Evolutionary conservation across 768 basidiomycete genomes (phyloP).

Genomic region (Boletellus emodensis): DNA sequence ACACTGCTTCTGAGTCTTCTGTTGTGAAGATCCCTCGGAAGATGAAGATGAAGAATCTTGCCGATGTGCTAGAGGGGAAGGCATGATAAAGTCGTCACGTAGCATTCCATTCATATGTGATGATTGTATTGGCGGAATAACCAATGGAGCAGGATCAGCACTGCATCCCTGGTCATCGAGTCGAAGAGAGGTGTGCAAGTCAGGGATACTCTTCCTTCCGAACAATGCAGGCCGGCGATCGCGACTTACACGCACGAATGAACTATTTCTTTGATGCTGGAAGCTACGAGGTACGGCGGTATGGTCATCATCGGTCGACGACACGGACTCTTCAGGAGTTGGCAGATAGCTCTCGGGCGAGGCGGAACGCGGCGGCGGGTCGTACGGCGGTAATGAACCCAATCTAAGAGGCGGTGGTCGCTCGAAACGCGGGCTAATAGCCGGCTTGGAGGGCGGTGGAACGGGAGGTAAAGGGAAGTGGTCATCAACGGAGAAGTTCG

Average conservation of each 20-base stretch:
- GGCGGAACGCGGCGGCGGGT: conserved; percentile 42
- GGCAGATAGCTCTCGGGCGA: conserved; percentile 55
- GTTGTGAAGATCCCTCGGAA: conserved; percentile 26
- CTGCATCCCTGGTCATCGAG: conserved; percentile 29
- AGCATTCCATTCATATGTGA: conserved; percentile 12
- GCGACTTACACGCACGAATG: conserved; percentile 40
- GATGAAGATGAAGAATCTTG: conserved; percentile 46
- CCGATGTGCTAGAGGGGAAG: conserved; percentile 38
- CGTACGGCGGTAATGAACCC: conserved; percentile 40
- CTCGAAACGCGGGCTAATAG: conserved; percentile 27
- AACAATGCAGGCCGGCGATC: conserved; percentile 37
- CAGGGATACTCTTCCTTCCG: conserved; percentile 83
- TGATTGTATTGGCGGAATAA: conserved; percentile 5
- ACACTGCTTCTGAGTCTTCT: conserved; percentile 20
- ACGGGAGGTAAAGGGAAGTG: conserved; percentile 42
- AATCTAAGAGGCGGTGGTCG: conserved; percentile 49
- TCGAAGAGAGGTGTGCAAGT: conserved; percentile 55
- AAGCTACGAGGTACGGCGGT: conserved; percentile 24
- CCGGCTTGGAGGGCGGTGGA: conserved; percentile 24
- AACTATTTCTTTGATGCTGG: conserved; percentile 49
- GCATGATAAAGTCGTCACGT: conserved; percentile 33
- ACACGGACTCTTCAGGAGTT: conserved; percentile 54
- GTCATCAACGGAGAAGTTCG: conserved; percentile 61
- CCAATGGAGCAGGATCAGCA: conserved; percentile 21
- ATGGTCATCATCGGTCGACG: conserved; percentile 44